Evolutionary conservation across 2,329 filamentous ascomycete species (phyloP).

Genomic region (Cladobotryum mycophilum): DNA sequence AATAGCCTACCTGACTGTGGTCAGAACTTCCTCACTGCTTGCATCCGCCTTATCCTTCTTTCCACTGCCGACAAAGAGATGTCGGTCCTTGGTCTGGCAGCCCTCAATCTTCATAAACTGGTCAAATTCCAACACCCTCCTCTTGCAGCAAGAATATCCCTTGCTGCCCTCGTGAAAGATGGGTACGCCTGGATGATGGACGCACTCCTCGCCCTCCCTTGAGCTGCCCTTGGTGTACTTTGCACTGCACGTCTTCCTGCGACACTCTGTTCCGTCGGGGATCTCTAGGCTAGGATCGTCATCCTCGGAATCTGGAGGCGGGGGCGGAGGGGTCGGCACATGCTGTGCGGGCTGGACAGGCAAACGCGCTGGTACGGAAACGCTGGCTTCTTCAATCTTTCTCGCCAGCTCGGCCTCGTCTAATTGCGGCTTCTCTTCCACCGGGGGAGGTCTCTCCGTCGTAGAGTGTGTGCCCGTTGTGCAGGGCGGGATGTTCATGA

Average conservation of each 20-base stretch:
- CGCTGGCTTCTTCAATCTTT: constrained; percentile 44
- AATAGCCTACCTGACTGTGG: constrained; percentile 60
- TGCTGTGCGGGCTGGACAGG: constrained; percentile 39
- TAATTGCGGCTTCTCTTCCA: constrained; percentile 51
- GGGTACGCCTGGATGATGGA: constrained; percentile 82
- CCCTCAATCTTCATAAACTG: constrained; percentile 95
- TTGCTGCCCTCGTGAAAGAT: constrained; percentile 99
- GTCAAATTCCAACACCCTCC: constrained; percentile 91
- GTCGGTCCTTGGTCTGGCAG: constrained; percentile 72
- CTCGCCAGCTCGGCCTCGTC: constrained; percentile 35
- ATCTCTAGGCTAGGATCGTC: constrained; percentile 74
- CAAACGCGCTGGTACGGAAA: constrained; percentile 36
- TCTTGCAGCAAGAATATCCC: constrained; percentile 95
- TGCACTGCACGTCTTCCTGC: constrained; percentile 66
- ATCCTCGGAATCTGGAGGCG: constrained; percentile 72
- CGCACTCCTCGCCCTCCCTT: constrained; percentile 68
- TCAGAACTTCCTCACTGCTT: constrained; percentile 65
- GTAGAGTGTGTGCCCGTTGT: constrained; percentile 89
- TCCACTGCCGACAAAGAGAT: constrained; percentile 78
- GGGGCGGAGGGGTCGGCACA: constrained; percentile 48
- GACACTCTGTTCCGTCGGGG: constrained; percentile 67
- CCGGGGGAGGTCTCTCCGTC: constrained; percentile 61
- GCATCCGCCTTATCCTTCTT: constrained; percentile 49
- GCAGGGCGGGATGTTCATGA: constrained; percentile 86
- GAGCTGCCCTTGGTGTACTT: constrained; percentile 55